phyloP scores from a whole-genome alignment of 2,329 filamentous ascomycete species.

The Claviceps digitariae region DNA sequence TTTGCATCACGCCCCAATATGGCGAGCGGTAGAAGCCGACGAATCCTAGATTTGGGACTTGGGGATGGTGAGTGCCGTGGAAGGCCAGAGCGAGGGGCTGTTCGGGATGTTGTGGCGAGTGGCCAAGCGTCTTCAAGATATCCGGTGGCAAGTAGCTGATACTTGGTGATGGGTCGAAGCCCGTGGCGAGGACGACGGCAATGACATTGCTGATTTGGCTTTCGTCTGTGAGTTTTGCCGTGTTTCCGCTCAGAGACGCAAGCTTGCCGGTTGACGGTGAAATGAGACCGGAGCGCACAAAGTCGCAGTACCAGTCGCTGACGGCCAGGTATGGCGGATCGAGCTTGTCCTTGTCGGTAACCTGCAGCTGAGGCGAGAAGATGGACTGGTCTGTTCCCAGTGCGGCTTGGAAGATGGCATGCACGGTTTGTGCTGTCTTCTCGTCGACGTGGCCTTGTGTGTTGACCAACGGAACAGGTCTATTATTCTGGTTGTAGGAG shows the following conservation, averaged over 20 bases:
- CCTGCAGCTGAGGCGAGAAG: slow-evolving; percentile 28
- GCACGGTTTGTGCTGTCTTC: slow-evolving; percentile 39
- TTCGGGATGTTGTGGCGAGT: slow-evolving; percentile 38
- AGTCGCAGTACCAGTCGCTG: slow-evolving; percentile 59
- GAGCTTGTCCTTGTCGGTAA: slow-evolving; percentile 25
- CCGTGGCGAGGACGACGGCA: slow-evolving; percentile 61
- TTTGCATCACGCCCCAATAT: slow-evolving; percentile 79
- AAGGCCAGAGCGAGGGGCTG: slow-evolving; percentile 56
- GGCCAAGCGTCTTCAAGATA: slow-evolving; percentile 42
- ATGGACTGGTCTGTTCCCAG: slow-evolving; percentile 42
- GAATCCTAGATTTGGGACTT: slow-evolving; percentile 55
- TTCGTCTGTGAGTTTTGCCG: slow-evolving; percentile 18
- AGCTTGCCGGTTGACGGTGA: slow-evolving; percentile 34
- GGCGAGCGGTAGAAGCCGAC: slow-evolving; percentile 75
- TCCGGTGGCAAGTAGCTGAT: slow-evolving; percentile 49
- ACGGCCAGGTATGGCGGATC: slow-evolving; percentile 54
- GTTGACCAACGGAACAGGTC: slow-evolving; percentile 46
- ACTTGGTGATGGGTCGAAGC: slow-evolving; percentile 52
- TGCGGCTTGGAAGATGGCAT: slow-evolving; percentile 34
- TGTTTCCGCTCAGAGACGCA: slow-evolving; percentile 20
- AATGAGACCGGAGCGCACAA: slow-evolving; percentile 54
- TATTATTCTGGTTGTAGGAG: slow-evolving; percentile 55
- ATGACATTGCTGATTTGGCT: slow-evolving; percentile 40
- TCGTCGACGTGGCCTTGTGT: slow-evolving; percentile 49
- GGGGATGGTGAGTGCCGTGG: slow-evolving; percentile 48